A percentile compares a stretch with the other conserved stretches of the same genome.
Evolutionary conservation across 768 basidiomycete species (phyloP).

Genomic region (Suillus tomentosus): DNA sequence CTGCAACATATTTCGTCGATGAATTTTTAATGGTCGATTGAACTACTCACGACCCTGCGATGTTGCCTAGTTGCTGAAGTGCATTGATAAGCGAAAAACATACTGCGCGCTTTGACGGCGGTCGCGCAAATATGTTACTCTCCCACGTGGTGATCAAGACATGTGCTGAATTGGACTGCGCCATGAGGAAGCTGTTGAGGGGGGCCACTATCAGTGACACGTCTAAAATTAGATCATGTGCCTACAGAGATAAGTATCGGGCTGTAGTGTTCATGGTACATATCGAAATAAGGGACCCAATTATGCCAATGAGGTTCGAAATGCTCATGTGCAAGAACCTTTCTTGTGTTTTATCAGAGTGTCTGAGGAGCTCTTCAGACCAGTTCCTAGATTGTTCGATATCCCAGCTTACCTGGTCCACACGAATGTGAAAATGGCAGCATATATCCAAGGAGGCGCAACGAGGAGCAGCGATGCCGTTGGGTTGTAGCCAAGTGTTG

Average conservation of each 20-base stretch:
- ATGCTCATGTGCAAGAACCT: constrained; percentile 68
- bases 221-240: constrained; percentile 11
- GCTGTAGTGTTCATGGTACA: constrained; percentile 62
- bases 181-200: constrained; percentile 65
- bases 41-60: constrained; percentile 71
- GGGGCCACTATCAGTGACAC: constrained; percentile 8
- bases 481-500: constrained; percentile 65
- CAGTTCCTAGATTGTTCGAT: background rate
- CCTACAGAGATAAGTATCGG: constrained; percentile 69
- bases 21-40: constrained; percentile 5
- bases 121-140: constrained; percentile 63
- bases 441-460: constrained; percentile 73
- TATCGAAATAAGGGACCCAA: constrained; percentile 69
- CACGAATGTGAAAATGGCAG: constrained; percentile 55
- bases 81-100: constrained; percentile 82
- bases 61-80: constrained; percentile 81
- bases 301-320: constrained; percentile 57
- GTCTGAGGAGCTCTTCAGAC: constrained; percentile 37
- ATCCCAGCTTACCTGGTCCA: constrained; percentile 45
- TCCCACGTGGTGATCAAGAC: constrained; percentile 61
- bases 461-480: constrained; percentile 71
- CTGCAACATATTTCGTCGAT: constrained; percentile 30
- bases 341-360: constrained; percentile 70
- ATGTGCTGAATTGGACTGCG: constrained; percentile 70
- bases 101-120: constrained; percentile 86